Percentiles rank a stretch among this genome's conserved stretches.
phyloP scores from a whole-genome alignment of 1,284 basidiomycete genomes.

The Leccinum fallax region DNA sequence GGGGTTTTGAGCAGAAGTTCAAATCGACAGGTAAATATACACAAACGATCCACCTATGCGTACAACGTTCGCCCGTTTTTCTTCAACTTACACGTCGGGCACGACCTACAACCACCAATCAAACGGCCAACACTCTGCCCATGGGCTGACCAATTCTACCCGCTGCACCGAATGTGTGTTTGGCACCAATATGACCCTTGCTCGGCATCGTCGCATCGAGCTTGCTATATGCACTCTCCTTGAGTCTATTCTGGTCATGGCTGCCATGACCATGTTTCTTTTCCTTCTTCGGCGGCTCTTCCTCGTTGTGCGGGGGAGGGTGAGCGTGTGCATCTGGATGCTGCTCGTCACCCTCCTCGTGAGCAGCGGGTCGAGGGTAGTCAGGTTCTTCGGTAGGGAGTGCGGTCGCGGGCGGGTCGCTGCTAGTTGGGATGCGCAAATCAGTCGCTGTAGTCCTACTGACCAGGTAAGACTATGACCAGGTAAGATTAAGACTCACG shows the following conservation, averaged over 20 bases:
- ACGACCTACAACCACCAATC: background rate
- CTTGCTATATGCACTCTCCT: conserved; percentile 50
- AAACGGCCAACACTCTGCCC: conserved; percentile 47
- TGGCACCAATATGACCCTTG: conserved; percentile 43
- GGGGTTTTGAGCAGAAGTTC: conserved; percentile 1
- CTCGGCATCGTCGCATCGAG: conserved; percentile 55
- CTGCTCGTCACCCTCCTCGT: conserved; percentile 43
- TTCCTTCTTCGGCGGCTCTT: conserved; percentile 54
- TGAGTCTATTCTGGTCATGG: conserved; percentile 54
- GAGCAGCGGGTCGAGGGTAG: conserved; percentile 62
- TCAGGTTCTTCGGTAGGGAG: conserved; percentile 44
- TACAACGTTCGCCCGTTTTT: conserved; percentile 2
- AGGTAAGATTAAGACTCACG: conserved; percentile 36
- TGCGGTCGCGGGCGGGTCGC: conserved; percentile 20
- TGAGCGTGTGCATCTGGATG: background rate
- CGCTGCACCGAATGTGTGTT: conserved; percentile 42
- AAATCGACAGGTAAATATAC: conserved; percentile 24
- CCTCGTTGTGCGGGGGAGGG: conserved; percentile 50
- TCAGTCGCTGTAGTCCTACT: background rate
- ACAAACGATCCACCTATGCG: conserved; percentile 8
- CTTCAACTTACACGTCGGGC: background rate
- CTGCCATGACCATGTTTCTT: conserved; percentile 46
- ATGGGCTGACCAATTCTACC: conserved; percentile 63
- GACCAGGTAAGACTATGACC: conserved; percentile 19
- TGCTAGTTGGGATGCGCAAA: background rate